Percentiles rank a stretch among this genome's conserved stretches.
Evolutionary conservation across 257 asterid genomes (phyloP).

Genomic region (Solanum etuberosum): DNA sequence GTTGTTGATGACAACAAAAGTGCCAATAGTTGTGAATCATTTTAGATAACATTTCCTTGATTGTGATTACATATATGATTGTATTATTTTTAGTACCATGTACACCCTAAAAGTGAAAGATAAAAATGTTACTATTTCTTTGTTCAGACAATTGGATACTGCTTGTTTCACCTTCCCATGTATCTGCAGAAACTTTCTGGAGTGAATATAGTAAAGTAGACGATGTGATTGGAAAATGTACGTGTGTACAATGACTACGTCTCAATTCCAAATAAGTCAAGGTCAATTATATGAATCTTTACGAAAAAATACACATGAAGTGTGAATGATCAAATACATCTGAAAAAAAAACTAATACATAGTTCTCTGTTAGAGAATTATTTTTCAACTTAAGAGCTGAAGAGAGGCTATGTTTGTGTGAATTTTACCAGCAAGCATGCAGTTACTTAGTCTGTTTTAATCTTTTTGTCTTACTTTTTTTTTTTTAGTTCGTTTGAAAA

Average conservation of each 20-base stretch:
- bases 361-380: no score
- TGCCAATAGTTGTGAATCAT: constrained; percentile 12
- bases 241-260: neutral
- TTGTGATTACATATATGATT: neutral
- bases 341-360: neutral
- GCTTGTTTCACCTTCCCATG: neutral
- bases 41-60: neutral
- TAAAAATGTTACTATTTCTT: neutral
- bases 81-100: neutral
- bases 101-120: neutral
- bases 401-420: no score
- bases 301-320: neutral
- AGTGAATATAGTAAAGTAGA: neutral
- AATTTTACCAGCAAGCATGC: no score
- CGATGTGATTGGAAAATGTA: neutral
- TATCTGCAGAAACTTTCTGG: neutral
- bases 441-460: no score
- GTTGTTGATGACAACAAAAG: neutral
- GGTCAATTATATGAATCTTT: neutral
- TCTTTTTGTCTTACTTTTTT: no score
- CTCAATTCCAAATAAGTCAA: neutral
- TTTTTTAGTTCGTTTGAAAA: no score
- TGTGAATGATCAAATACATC: neutral
- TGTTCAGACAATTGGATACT: neutral
- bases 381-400: no score